phyloP scores from a whole-genome alignment of 305 asterid species.

The Fraxinus xanthoxyloides region DNA sequence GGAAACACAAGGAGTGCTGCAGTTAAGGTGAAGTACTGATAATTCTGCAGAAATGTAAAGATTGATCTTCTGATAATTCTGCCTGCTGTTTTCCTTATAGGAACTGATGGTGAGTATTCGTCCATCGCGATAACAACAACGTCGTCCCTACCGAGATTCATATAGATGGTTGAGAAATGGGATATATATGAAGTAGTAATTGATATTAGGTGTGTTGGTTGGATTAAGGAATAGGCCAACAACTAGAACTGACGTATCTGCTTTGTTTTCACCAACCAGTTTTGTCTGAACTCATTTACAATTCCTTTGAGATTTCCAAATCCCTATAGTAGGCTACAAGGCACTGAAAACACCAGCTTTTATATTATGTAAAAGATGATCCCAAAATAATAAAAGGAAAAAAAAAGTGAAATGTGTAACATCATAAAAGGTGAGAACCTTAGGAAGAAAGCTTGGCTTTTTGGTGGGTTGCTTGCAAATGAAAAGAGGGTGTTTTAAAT shows the following conservation, averaged over 20 bases:
- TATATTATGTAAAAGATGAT: neutral
- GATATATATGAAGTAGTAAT: conserved; percentile 3
- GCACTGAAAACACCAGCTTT: neutral
- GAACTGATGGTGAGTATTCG: conserved; percentile 15
- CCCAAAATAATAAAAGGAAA: neutral
- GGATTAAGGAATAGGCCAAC: conserved; percentile 58
- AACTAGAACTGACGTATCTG: conserved; percentile 37
- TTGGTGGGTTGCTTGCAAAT: conserved; percentile 29
- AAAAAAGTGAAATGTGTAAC: neutral
- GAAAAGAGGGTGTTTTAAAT: conserved; percentile 11
- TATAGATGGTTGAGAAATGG: neutral
- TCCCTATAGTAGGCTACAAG: conserved; percentile 24
- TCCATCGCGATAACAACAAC: conserved; percentile 7
- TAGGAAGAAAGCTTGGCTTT: conserved; percentile 27
- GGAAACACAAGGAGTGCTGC: conserved; percentile 65
- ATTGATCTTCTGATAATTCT: conserved; percentile 57
- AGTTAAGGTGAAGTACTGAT: conserved; percentile 52
- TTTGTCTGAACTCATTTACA: conserved; percentile 34
- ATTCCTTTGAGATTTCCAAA: conserved; percentile 36
- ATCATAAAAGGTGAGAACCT: conserved; percentile 30
- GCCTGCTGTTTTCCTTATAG: conserved; percentile 46
- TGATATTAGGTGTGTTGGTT: conserved; percentile 29
- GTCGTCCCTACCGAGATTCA: neutral
- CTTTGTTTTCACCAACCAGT: conserved; percentile 40
- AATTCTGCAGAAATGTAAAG: conserved; percentile 57